Evolutionary conservation across 2,329 filamentous ascomycete species (phyloP).

Genomic region (Claviceps sorghi): DNA sequence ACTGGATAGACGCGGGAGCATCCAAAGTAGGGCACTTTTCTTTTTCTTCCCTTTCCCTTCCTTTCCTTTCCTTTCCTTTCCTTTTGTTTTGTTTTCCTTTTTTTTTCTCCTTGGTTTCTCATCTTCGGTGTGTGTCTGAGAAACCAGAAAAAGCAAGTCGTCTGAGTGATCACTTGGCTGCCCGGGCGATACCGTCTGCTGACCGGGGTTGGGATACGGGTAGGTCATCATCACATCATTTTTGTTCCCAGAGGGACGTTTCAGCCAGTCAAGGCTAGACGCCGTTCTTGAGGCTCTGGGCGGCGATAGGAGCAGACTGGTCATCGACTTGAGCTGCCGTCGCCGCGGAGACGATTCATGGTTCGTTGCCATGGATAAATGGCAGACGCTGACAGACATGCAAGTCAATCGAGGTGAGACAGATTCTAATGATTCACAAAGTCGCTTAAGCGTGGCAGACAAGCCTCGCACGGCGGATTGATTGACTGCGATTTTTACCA

Average conservation of each 20-base stretch:
- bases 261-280: slow-evolving; percentile 63
- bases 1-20: slow-evolving; percentile 80
- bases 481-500: not conserved
- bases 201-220: not conserved
- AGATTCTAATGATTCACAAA: not conserved
- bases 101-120: not conserved
- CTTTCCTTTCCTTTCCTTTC: not conserved
- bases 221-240: slow-evolving; percentile 96
- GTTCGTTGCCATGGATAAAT: slow-evolving; percentile 99
- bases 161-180: not conserved
- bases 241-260: slow-evolving; percentile 72
- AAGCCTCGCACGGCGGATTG: not conserved
- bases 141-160: not conserved
- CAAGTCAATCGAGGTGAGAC: slow-evolving; percentile 67
- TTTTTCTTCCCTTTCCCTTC: not conserved
- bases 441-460: not conserved
- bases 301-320: slow-evolving; percentile 64
- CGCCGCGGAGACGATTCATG: slow-evolving; percentile 56
- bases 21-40: slow-evolving; percentile 51
- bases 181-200: not conserved
- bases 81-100: not conserved
- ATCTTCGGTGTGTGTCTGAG: not conserved
- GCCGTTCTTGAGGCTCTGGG: slow-evolving; percentile 58
- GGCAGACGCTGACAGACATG: slow-evolving; percentile 96
- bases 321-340: slow-evolving; percentile 90